Percentiles rank a stretch among this genome's conserved stretches.
Conservation (phyloP, 2,329 filamentous ascomycete genomes). For the Aspergillus pseudoglaucus region DNA sequence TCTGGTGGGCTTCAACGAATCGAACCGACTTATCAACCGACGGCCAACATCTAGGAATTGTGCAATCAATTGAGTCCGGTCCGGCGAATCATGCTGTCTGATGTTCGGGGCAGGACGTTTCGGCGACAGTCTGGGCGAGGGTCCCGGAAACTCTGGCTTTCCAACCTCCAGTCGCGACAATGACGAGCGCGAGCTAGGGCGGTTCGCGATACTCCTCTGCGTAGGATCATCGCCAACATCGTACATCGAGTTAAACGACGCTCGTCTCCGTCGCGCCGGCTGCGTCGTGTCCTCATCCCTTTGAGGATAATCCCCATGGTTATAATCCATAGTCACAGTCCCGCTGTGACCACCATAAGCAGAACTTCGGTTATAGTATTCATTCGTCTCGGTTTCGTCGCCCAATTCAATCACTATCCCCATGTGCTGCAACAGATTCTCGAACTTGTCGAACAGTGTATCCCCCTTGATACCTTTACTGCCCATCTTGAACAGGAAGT, state of each 20-base stretch:
- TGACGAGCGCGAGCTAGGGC: conserved; percentile 39
- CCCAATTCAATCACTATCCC: conserved; percentile 64
- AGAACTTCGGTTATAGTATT: conserved; percentile 17
- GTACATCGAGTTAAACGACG: conserved; percentile 49
- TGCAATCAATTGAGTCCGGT: conserved; percentile 32
- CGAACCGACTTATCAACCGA: conserved; percentile 28
- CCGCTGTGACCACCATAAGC: conserved; percentile 17
- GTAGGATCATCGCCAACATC: conserved; percentile 50
- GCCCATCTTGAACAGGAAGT: conserved; percentile 73
- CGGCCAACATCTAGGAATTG: conserved; percentile 36
- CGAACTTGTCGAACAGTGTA: conserved; percentile 63
- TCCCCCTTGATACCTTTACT: conserved; percentile 50
- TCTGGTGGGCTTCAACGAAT: conserved; percentile 17
- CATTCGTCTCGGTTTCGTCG: conserved; percentile 34
- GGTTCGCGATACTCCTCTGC: conserved; percentile 30
- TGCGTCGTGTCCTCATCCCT: conserved; percentile 21
- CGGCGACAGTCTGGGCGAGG: conserved; percentile 14
- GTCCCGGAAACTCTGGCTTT: conserved; percentile 28
- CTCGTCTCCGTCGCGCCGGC: conserved; percentile 37
- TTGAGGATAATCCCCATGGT: conserved; percentile 8
- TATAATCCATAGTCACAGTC: conserved; percentile 4
- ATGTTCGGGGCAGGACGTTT: conserved; percentile 8
- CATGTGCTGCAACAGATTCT: conserved; percentile 59
- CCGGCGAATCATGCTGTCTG: conserved; percentile 15
- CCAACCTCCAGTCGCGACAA: conserved; percentile 36